Evolutionary conservation across 2,329 filamentous ascomycete genomes (phyloP).

Genomic region (Pseudocercospora macadamiae): DNA sequence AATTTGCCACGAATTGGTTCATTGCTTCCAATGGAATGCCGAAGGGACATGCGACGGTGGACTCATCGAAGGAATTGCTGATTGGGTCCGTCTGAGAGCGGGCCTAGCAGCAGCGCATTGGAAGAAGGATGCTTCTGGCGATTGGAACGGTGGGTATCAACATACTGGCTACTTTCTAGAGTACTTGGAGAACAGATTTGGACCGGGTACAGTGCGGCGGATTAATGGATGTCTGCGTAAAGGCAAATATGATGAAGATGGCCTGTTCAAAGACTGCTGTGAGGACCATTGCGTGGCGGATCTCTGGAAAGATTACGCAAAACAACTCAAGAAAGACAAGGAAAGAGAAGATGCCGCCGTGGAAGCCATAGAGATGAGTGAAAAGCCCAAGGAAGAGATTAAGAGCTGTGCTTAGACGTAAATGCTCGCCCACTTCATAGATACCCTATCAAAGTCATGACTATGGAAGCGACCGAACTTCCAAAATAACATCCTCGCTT

Average conservation of each 20-base stretch:
- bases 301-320: constrained; percentile 75
- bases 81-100: constrained; percentile 82
- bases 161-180: constrained; percentile 89
- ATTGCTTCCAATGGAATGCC: constrained; percentile 86
- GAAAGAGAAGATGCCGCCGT: constrained; percentile 24
- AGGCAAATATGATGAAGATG: constrained; percentile 65
- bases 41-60: constrained; percentile 63
- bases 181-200: constrained; percentile 72
- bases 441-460: not conserved
- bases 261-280: constrained; percentile 35
- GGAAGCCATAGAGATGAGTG: not conserved
- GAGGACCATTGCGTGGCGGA: constrained; percentile 63
- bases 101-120: constrained; percentile 80
- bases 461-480: not conserved
- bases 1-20: constrained; percentile 88
- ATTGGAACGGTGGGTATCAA: constrained; percentile 91
- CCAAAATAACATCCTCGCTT: no score
- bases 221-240: constrained; percentile 69
- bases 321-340: constrained; percentile 46
- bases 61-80: constrained; percentile 86
- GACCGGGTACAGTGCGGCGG: constrained; percentile 54
- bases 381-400: constrained; percentile 15
- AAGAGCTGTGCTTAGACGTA: constrained; percentile 8
- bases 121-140: constrained; percentile 60
- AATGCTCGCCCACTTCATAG: not conserved